Percentiles rank a stretch among this genome's conserved stretches.
These are phyloP conservation scores for Podosphaera leucotricha DNA, from an alignment of 2,329 filamentous ascomycete genomes.

Conservation along the genomic window DNA sequence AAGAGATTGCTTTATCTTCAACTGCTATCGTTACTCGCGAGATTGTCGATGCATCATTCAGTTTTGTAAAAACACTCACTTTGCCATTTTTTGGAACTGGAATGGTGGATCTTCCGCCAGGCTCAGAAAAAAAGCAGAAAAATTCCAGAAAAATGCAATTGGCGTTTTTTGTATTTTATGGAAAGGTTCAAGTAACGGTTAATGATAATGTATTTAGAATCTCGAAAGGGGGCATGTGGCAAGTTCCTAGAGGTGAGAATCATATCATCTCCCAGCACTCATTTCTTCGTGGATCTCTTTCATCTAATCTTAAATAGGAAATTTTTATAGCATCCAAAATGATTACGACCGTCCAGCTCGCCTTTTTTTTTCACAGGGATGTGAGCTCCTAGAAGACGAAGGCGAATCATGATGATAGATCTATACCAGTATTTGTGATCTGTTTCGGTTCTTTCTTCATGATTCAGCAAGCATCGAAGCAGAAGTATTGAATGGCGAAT, in stretches of 20 bases:
- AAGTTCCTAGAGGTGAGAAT: conserved; percentile 71
- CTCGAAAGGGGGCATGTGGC: conserved; percentile 71
- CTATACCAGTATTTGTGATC: neutral
- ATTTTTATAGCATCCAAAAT: conserved; percentile 81
- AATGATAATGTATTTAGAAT: conserved; percentile 59
- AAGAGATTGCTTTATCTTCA: conserved; percentile 27
- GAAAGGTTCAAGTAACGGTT: conserved; percentile 59
- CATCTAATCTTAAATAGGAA: conserved; percentile 33
- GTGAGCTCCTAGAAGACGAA: conserved; percentile 22
- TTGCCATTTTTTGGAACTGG: conserved; percentile 74
- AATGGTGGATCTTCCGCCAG: conserved; percentile 67
- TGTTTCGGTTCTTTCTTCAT: neutral
- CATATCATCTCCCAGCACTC: conserved; percentile 1
- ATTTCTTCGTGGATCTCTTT: neutral
- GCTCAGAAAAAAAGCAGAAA: conserved; percentile 67
- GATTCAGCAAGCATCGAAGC: neutral
- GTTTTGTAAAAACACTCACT: conserved; percentile 70
- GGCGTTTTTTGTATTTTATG: conserved; percentile 75
- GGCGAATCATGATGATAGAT: conserved; percentile 1
- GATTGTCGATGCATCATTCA: conserved; percentile 47
- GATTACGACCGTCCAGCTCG: conserved; percentile 46
- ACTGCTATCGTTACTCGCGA: conserved; percentile 28
- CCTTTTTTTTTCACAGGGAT: conserved; percentile 84
- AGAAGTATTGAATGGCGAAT: neutral
- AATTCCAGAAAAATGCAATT: conserved; percentile 93